A percentile compares a stretch with the other conserved stretches of the same genome.
Conservation (phyloP, 495 filamentous ascomycete species). For the Trichoderma erinaceum region DNA sequence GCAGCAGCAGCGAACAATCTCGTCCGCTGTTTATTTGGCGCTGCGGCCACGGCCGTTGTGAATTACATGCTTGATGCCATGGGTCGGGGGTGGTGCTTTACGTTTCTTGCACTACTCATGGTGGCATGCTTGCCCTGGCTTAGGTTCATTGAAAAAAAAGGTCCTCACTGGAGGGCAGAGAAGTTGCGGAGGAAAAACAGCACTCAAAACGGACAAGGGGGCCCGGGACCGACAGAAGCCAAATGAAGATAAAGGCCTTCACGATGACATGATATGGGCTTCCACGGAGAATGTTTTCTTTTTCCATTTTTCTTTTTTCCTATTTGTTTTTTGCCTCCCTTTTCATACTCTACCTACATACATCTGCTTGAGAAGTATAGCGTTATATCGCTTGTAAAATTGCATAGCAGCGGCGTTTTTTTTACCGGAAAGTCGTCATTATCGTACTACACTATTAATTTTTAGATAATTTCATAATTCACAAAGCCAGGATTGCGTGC, state of each 20-base stretch:
- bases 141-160: slow-evolving; percentile 33
- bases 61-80: slow-evolving; percentile 35
- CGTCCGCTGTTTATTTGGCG: slow-evolving; percentile 39
- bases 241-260: not conserved
- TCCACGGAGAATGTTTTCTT: not conserved
- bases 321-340: not conserved
- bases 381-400: not conserved
- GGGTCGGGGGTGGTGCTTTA: slow-evolving; percentile 44
- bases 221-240: not conserved
- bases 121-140: slow-evolving; percentile 32
- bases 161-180: slow-evolving; percentile 38
- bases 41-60: slow-evolving; percentile 39
- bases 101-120: slow-evolving; percentile 37
- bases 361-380: too few relatives aligned
- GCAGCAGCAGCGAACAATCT: slow-evolving; percentile 45
- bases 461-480: slow-evolving; percentile 16
- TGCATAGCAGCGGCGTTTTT: slow-evolving; percentile 1
- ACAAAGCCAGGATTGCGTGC: slow-evolving; percentile 55
- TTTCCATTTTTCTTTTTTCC: not conserved
- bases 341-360: not conserved
- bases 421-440: not conserved
- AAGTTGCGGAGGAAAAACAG: slow-evolving; percentile 22
- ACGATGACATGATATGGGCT: not conserved
- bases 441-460: not conserved
- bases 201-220: not conserved